Conservation (phyloP, 1,284 basidiomycete species). For the Ceratobasidium papillatum region DNA sequence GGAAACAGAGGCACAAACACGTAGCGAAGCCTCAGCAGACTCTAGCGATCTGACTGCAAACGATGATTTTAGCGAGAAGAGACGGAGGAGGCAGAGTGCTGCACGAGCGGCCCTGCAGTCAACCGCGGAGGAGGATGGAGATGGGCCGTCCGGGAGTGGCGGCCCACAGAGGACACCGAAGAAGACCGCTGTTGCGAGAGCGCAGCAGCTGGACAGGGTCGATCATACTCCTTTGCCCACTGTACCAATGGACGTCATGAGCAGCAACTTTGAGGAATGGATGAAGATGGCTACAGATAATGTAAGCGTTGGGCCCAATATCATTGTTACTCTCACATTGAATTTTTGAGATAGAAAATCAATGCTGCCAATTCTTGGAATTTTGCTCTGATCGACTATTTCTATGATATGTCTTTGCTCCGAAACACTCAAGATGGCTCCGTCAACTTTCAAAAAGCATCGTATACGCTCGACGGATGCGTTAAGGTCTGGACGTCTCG, state of each 20-base stretch:
- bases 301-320: slow-evolving; percentile 60
- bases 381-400: slow-evolving; percentile 98
- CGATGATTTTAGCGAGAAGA: slow-evolving; percentile 81
- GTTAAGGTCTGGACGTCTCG: slow-evolving; percentile 99
- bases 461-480: slow-evolving; percentile 96
- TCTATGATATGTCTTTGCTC: slow-evolving; percentile 98
- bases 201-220: slow-evolving; percentile 64
- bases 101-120: slow-evolving; percentile 58
- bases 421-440: slow-evolving; percentile 90
- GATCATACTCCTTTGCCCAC: slow-evolving; percentile 66
- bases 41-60: slow-evolving; percentile 54
- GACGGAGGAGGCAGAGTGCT: slow-evolving; percentile 75
- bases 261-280: slow-evolving; percentile 96
- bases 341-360: slow-evolving; percentile 84
- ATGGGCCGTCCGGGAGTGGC: slow-evolving; percentile 16
- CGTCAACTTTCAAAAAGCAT: slow-evolving; percentile 99
- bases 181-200: slow-evolving; percentile 45
- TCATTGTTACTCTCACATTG: not conserved
- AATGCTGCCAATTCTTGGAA: slow-evolving; percentile 98
- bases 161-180: slow-evolving; percentile 52
- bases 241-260: slow-evolving; percentile 80
- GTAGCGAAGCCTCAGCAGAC: slow-evolving; percentile 20
- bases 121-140: slow-evolving; percentile 56
- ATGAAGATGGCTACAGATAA: slow-evolving; percentile 99
- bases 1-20: slow-evolving; percentile 12